These are phyloP conservation scores for Trichoderma sp. DNA, from an alignment of 2,329 filamentous ascomycete species.

Conservation along the genomic window DNA sequence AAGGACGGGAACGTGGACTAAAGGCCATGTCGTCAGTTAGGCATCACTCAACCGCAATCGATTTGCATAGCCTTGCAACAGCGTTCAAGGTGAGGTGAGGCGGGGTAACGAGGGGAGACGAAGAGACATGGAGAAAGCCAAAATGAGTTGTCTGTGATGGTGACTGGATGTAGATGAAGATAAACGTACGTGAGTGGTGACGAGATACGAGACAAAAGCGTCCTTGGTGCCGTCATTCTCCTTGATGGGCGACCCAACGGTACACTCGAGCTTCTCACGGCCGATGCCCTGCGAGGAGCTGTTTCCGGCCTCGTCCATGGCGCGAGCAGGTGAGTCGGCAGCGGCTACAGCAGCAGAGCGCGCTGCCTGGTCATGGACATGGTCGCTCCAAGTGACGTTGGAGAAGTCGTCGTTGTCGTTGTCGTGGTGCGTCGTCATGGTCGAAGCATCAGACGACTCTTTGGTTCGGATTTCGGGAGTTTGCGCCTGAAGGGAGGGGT, in stretches of 20 bases:
- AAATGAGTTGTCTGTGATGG: not conserved
- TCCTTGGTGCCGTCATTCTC: constrained; percentile 97
- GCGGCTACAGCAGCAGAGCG: constrained; percentile 21
- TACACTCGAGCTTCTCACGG: constrained; percentile 77
- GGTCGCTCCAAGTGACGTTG: constrained; percentile 75
- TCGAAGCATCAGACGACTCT: constrained; percentile 5
- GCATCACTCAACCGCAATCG: not conserved
- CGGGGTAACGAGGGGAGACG: not conserved
- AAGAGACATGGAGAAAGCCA: not conserved
- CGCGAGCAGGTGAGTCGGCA: constrained; percentile 31
- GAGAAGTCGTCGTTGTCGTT: constrained; percentile 71
- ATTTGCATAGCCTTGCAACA: not conserved
- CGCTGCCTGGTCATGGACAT: constrained; percentile 42
- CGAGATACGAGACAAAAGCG: constrained; percentile 91
- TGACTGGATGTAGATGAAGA: not conserved
- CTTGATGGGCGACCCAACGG: constrained; percentile 80
- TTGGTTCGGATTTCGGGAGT: not conserved
- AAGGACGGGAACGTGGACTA: constrained; percentile 95
- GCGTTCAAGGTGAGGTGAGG: not conserved
- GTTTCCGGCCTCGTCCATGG: constrained; percentile 46
- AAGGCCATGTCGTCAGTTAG: not conserved
- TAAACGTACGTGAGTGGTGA: constrained; percentile 74
- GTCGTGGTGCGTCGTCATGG: constrained; percentile 30
- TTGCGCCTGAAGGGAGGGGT: not conserved
- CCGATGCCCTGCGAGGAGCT: constrained; percentile 59